phyloP scores from a whole-genome alignment of 2,329 filamentous ascomycete genomes.

The Shiraia sp. region DNA sequence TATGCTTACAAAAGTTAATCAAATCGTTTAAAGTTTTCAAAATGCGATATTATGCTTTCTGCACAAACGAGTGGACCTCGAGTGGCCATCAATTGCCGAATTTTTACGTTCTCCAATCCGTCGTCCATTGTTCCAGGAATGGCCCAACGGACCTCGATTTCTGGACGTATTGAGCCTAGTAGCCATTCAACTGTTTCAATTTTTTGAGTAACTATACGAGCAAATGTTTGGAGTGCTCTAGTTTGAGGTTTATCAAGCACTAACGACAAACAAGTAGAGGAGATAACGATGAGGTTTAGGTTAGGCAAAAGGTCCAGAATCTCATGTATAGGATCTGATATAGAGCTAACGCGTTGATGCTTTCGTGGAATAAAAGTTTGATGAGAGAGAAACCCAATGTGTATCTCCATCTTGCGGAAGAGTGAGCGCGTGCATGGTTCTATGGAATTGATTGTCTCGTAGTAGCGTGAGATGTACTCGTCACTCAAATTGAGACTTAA shows the following conservation, averaged over 20 bases:
- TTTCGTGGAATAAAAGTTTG: conserved; percentile 3
- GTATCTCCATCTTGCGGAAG: conserved; percentile 18
- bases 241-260: too few species aligned
- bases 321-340: conserved; percentile 6
- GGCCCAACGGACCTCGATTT: conserved; percentile 5
- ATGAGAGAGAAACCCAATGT: conserved; percentile 7
- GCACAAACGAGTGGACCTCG: too few species aligned
- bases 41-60: too few species aligned
- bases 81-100: too few species aligned
- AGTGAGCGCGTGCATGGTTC: conserved; percentile 4
- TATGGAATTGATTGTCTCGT: conserved; percentile 12
- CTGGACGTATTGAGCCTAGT: conserved; percentile 1
- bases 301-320: conserved; percentile 13
- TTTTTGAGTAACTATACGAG: conserved; percentile 1
- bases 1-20: too few species aligned
- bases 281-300: conserved; percentile 8
- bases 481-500: conserved; percentile 1
- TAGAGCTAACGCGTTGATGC: conserved; percentile 1
- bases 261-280: not conserved
- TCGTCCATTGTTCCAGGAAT: too few species aligned
- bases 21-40: too few species aligned
- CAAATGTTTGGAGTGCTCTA: not conserved
- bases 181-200: conserved; percentile 6
- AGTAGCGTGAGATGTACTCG: conserved; percentile 2
- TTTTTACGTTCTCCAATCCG: too few species aligned